Conservation (phyloP, 2,329 filamentous ascomycete genomes). For the Fonsecaea erecta region DNA sequence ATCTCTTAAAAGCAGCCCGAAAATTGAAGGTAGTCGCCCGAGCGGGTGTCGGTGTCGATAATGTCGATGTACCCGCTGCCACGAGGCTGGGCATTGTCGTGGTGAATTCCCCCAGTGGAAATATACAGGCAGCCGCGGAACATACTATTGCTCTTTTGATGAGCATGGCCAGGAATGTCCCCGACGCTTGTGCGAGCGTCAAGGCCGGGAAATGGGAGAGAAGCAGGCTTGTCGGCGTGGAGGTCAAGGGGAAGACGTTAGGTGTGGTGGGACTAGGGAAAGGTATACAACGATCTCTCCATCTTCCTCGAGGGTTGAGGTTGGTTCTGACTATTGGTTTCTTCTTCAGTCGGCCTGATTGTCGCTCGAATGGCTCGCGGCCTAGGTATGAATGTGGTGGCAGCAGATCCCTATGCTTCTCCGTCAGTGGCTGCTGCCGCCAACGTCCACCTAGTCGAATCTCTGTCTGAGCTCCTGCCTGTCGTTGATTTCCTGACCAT, state of each 20-base stretch:
- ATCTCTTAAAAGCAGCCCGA: conserved; percentile 67
- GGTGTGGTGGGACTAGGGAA: conserved; percentile 82
- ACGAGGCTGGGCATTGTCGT: conserved; percentile 77
- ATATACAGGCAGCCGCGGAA: conserved; percentile 79
- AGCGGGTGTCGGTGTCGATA: conserved; percentile 81
- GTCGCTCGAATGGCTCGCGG: conserved; percentile 80
- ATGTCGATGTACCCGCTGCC: conserved; percentile 75
- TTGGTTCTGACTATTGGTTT: conserved; percentile 5
- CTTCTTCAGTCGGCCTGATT: conserved; percentile 66
- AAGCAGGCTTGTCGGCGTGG: conserved; percentile 73
- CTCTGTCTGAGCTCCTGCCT: conserved; percentile 65
- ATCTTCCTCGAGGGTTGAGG: not conserved
- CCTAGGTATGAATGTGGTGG: conserved; percentile 74
- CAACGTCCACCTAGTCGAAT: conserved; percentile 66
- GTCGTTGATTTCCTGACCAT: conserved; percentile 77
- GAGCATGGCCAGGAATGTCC: conserved; percentile 74
- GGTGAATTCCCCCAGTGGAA: conserved; percentile 78
- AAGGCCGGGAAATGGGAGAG: conserved; percentile 78
- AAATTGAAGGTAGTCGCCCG: conserved; percentile 78
- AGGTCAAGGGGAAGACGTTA: conserved; percentile 76
- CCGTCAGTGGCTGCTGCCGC: conserved; percentile 70
- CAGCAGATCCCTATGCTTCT: conserved; percentile 78
- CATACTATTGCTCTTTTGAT: conserved; percentile 77
- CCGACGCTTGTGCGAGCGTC: conserved; percentile 69
- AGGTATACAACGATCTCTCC: conserved; percentile 48